Percentiles rank a stretch among this genome's conserved stretches.
Evolutionary conservation across 306 rosid species (phyloP).

Genomic region (Trifolium fragiferum): DNA sequence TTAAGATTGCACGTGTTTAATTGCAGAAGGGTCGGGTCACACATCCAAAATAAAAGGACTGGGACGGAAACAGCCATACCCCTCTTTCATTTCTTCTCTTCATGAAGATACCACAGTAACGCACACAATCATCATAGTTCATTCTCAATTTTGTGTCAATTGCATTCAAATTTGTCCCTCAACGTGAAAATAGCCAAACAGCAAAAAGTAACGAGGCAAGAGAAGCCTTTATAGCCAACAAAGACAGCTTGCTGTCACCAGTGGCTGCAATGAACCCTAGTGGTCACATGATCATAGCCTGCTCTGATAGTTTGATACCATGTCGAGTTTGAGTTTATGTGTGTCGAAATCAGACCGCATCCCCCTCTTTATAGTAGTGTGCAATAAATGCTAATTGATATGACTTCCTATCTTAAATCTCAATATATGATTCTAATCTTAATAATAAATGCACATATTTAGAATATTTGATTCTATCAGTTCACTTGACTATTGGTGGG

Average conservation of each 20-base stretch:
- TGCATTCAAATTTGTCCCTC: not conserved
- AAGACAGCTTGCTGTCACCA: not conserved
- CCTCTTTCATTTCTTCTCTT: not conserved
- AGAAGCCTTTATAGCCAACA: not conserved
- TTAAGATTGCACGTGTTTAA: not conserved
- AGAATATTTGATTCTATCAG: not conserved
- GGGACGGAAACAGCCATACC: not conserved
- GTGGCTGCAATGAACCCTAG: not conserved
- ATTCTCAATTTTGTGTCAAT: conserved; percentile 1
- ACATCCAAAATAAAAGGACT: not conserved
- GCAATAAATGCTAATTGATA: not conserved
- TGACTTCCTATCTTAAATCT: not conserved
- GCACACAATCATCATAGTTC: not conserved
- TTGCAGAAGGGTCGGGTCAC: not conserved
- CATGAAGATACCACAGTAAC: not conserved
- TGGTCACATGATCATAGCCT: not conserved
- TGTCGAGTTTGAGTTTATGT: not conserved
- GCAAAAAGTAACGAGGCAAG: not conserved
- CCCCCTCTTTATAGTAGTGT: not conserved
- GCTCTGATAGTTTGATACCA: not conserved
- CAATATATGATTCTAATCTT: not conserved
- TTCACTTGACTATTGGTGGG: not conserved
- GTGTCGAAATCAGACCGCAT: not conserved
- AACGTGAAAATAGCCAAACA: not conserved
- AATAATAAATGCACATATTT: not conserved